Base-by-base conservation (phyloP, 75 land plant species). In the Cryptomeria japonica region DNA sequence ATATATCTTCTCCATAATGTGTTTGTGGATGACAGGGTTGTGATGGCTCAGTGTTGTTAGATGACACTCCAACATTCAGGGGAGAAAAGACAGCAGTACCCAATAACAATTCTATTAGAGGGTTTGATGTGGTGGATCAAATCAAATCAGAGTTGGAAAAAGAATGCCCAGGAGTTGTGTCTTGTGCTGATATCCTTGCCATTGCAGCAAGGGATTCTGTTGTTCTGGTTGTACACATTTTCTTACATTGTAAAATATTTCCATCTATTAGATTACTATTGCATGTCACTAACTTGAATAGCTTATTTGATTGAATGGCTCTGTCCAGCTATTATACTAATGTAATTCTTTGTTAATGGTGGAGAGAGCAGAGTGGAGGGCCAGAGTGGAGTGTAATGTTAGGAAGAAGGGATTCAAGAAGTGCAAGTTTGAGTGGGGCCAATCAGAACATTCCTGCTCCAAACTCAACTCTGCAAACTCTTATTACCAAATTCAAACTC, bases 101-200 rank as follows among this genome's bases (percentile, higher is more conserved):
- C 44, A 82, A 82, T 82, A 90, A 90, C 68, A 41, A 51, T 78
- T 89, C 90, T 1, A 28, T 90, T 5, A 53, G 87, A 42, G 91
- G 90, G 4, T 90, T 36, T 56, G 90, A 90, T 41, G 64, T 90
- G 36, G 86, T 90, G 51, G 91, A 90, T 72, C 32, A 89, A 25
- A 87, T 83, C 56, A 90, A 90, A 80, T 37, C 83, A 32, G 76
- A 85, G 37, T 76, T 90, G 32, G 91, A 90, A 41, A 85, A 39
- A 28, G 46, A 28, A 31, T 90, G 91, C 44, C 83, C 72, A 5
- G 91, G 91, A 10, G 61, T 85, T 58, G 91, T 90, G 49, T 90
- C 91, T 8, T 90, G 91, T 47, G 90, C 90, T n/a, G 91, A 90
- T 76, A 90, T 90, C 76, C 64, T 90, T 14, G 87, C 90, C 31